Conservation (phyloP, 371 early-diverging fungal genomes). For the Zancudomyces culisetae region DNA sequence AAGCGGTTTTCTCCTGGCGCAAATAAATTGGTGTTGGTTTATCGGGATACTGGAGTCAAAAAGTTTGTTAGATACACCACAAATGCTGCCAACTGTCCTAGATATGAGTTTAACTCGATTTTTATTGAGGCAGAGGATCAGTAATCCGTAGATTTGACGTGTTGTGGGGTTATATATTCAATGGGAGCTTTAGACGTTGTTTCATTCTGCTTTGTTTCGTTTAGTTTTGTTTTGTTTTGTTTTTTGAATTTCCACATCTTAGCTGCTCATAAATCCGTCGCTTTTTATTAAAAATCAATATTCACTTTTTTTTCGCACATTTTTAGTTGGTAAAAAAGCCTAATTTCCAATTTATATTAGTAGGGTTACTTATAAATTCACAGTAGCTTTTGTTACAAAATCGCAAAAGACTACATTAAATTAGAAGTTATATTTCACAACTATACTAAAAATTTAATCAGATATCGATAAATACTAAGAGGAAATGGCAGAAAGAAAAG, state of each 20-base stretch:
- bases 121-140: slow-evolving; percentile 8
- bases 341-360: not conserved
- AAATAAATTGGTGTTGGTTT: slow-evolving; percentile 32
- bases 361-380: not conserved
- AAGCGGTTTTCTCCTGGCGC: slow-evolving; percentile 24
- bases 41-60: slow-evolving; percentile 29
- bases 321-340: not conserved
- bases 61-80: slow-evolving; percentile 33
- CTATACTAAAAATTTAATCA: too few relatives aligned
- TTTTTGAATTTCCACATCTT: not conserved
- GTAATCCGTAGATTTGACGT: too few relatives aligned
- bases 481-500: not conserved
- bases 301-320: not conserved
- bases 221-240: not conserved
- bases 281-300: too few relatives aligned
- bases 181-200: too few relatives aligned
- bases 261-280: not conserved
- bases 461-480: not conserved
- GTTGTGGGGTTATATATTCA: too few relatives aligned
- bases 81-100: slow-evolving; percentile 17
- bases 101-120: slow-evolving; percentile 17
- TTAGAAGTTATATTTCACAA: too few relatives aligned
- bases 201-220: too few relatives aligned
- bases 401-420: not conserved
- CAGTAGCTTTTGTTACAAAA: not conserved